Evolutionary conservation across 139 green algal species (phyloP).

Genomic region (Astrephomene gubernaculifera): DNA sequence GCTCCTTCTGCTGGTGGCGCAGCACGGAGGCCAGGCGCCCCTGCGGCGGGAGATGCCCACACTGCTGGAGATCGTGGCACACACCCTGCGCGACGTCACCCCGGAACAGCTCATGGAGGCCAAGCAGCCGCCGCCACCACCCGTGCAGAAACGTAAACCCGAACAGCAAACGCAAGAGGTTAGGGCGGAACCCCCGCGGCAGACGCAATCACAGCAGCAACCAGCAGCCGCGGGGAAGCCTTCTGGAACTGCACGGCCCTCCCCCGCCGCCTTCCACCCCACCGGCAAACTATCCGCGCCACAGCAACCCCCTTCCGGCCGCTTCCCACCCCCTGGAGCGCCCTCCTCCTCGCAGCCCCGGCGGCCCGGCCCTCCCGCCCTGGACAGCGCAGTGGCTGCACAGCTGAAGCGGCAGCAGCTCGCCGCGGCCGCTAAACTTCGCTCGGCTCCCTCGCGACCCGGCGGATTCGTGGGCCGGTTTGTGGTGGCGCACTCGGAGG

Average conservation of each 20-base stretch:
- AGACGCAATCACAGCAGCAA: background rate
- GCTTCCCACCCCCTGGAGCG: too few relatives aligned
- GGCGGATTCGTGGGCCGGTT: background rate
- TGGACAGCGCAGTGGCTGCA: background rate
- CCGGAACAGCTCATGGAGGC: constrained; percentile 2
- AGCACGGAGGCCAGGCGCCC: constrained; percentile 53
- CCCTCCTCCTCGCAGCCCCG: too few relatives aligned
- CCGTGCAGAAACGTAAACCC: background rate
- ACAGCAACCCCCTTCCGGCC: too few relatives aligned
- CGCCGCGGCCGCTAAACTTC: background rate
- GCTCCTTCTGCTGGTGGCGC: constrained; percentile 66
- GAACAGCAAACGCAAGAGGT: constrained; percentile 13
- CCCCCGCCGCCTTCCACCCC: constrained; percentile 1
- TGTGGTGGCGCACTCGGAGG: constrained; percentile 9
- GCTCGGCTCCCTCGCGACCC: background rate
- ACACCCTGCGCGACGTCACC: constrained; percentile 7
- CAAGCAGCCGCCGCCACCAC: constrained; percentile 1
- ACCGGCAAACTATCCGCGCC: too few relatives aligned
- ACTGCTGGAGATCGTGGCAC: constrained; percentile 80
- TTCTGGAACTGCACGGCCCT: background rate
- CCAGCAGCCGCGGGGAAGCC: background rate
- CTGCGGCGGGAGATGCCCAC: constrained; percentile 74
- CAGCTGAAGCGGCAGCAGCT: constrained; percentile 25
- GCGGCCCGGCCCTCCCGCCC: background rate
- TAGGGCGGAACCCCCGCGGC: too few relatives aligned